Percentiles rank a stretch among this genome's conserved stretches.
Conservation (phyloP, 139 green algal species). For the Asterochloris sp. region DNA sequence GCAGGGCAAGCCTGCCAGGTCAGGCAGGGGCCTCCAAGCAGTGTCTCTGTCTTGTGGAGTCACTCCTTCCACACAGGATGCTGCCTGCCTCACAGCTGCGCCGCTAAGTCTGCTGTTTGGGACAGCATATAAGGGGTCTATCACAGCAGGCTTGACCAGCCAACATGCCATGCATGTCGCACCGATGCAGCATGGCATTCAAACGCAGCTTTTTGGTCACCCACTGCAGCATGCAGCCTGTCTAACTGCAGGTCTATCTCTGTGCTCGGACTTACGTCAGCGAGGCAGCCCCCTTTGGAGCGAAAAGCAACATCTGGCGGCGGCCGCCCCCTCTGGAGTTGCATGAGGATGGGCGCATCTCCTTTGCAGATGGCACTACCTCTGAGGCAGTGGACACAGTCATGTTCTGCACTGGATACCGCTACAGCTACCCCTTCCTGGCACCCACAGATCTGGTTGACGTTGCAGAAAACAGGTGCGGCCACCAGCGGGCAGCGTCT, state of each 20-base stretch:
- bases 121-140: too few relatives aligned
- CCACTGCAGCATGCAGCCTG: too few relatives aligned
- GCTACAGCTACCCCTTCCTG: slow-evolving; percentile 66
- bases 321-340: slow-evolving; percentile 21
- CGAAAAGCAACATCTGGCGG: slow-evolving; percentile 26
- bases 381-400: slow-evolving; percentile 42
- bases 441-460: slow-evolving; percentile 19
- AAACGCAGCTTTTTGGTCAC: too few relatives aligned
- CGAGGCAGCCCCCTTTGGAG: slow-evolving; percentile 15
- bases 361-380: slow-evolving; percentile 37
- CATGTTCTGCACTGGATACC: slow-evolving; percentile 62
- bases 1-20: too few relatives aligned
- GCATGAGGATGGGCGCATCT: slow-evolving; percentile 32
- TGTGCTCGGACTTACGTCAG: slow-evolving; percentile 47
- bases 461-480: slow-evolving; percentile 37
- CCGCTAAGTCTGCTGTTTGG: too few relatives aligned
- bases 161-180: too few relatives aligned
- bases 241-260: slow-evolving; percentile 47
- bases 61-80: too few relatives aligned
- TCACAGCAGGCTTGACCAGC: too few relatives aligned
- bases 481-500: neutral
- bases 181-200: too few relatives aligned
- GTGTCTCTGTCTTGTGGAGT: too few relatives aligned
- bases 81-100: too few relatives aligned
- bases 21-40: too few relatives aligned